Base-by-base conservation (phyloP, 768 basidiomycete species). In the Mrakia frigida region DNA sequence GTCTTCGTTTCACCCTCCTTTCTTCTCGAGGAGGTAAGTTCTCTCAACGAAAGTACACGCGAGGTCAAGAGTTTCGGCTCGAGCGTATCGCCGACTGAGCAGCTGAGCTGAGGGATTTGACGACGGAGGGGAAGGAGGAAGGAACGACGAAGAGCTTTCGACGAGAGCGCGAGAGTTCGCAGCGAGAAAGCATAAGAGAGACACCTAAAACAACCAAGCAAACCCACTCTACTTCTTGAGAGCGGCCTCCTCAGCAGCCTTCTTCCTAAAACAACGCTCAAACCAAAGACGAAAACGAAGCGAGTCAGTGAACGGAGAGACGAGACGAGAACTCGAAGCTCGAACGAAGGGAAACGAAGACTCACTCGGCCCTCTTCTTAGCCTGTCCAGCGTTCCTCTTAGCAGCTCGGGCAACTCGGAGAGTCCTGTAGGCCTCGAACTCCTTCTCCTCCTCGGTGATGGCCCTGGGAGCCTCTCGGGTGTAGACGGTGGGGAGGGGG, bases 361-460 rank as follows among this genome's bases (percentile, higher is more conserved):
- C 74, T 67, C 67, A 74, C 74, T 77, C 76, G 43, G 89, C 89
- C 79, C 93, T 90, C 79, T 89, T 86, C 86, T 93, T 94, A 86
- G 94, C 92, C 80, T 85, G 86, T 85, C 97, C 97, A 80, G 91
- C 93, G 86, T 91, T 88, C 83, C 94, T 88, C 79, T 90, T 87
- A 82, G 89, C 87, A 80, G 93, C 91, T 80, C 94, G 91, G 80
- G 90, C 89, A 75, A 87, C 84, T 81, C 96, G 94, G 81, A 98
- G 92, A 79, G 94, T 88, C 84, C 87, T 87, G 90, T 88, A 98
- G 10, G 97, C 96, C 80, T 92, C 82, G 86, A 94, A 91, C 79
- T 90, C 88, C 83, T 90, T 92, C 85, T 99, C 97, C 81, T 92
- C 92, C 68, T 87, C 85, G 78, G 93, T 92, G 83, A 98, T 97